A percentile compares a stretch with the other conserved stretches of the same genome.
These are phyloP conservation scores for Raffaelea ambrosiae DNA, from an alignment of 2,329 filamentous ascomycete genomes.

Conservation along the genomic window DNA sequence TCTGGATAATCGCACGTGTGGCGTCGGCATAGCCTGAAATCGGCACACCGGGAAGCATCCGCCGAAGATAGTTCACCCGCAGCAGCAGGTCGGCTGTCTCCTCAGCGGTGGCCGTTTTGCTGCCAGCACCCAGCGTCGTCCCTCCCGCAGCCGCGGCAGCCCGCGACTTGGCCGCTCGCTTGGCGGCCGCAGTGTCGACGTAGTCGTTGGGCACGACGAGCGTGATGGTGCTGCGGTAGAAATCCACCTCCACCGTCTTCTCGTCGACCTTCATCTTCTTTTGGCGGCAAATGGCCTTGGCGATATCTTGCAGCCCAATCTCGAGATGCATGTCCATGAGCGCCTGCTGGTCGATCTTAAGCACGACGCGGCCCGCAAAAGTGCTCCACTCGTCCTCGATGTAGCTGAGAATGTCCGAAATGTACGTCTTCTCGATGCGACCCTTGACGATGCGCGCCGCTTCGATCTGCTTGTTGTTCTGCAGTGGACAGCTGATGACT, in stretches of 20 bases:
- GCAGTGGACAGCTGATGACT: conserved; percentile 78
- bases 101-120: conserved; percentile 22
- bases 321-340: conserved; percentile 77
- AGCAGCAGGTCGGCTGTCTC: conserved; percentile 58
- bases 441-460: conserved; percentile 88
- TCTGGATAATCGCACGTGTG: conserved; percentile 79
- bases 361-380: conserved; percentile 64
- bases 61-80: conserved; percentile 77
- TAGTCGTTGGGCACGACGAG: conserved; percentile 56
- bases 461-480: conserved; percentile 64
- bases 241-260: conserved; percentile 50
- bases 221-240: conserved; percentile 57
- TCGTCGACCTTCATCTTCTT: conserved; percentile 71
- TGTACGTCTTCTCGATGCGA: conserved; percentile 87
- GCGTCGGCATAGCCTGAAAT: conserved; percentile 87
- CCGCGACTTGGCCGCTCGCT: conserved; percentile 38
- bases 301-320: conserved; percentile 65
- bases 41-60: conserved; percentile 70
- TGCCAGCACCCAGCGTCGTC: conserved; percentile 23
- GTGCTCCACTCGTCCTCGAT: conserved; percentile 86
- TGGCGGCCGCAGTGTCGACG: conserved; percentile 38
- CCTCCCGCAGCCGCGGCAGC: conserved; percentile 24
- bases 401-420: conserved; percentile 71
- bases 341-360: conserved; percentile 72
- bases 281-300: conserved; percentile 65